Evolutionary conservation across 306 rosid species (phyloP).

Genomic region (Chamaecrista fasciculata): DNA sequence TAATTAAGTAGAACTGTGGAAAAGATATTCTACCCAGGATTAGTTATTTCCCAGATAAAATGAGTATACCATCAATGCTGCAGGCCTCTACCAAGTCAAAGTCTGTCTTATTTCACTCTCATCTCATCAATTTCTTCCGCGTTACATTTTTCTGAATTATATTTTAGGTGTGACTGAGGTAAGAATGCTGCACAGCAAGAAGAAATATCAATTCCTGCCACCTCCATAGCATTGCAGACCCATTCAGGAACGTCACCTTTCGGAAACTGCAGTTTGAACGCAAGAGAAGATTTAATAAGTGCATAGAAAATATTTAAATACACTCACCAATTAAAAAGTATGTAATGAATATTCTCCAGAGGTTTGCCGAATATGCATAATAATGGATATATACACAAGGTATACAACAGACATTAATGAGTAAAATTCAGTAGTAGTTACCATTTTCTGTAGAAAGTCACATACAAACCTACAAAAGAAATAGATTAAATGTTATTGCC

Average conservation of each 20-base stretch:
- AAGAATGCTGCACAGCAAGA: slow-evolving; percentile 63
- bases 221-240: slow-evolving; percentile 98
- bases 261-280: slow-evolving; percentile 62
- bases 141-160: slow-evolving; percentile 5
- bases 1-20: background rate
- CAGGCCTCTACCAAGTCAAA: slow-evolving; percentile 20
- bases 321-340: slow-evolving; percentile 1
- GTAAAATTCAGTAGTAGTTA: slow-evolving; percentile 27
- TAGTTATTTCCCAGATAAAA: slow-evolving; percentile 3
- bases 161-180: slow-evolving; percentile 29
- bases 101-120: slow-evolving; percentile 5
- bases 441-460: slow-evolving; percentile 77
- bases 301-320: background rate
- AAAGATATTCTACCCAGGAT: background rate
- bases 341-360: background rate
- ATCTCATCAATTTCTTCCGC: slow-evolving; percentile 11
- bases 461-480: slow-evolving; percentile 76
- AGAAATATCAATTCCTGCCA: slow-evolving; percentile 89
- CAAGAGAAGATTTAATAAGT: background rate
- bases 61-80: slow-evolving; percentile 13
- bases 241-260: slow-evolving; percentile 86
- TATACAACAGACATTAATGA: slow-evolving; percentile 2
- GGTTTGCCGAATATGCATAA: background rate
- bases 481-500: slow-evolving; percentile 11
- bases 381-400: background rate